A percentile compares a stretch with the other conserved stretches of the same genome.
Evolutionary conservation across 345 rosid genomes (phyloP).

Genomic region (Ceriops decandra): DNA sequence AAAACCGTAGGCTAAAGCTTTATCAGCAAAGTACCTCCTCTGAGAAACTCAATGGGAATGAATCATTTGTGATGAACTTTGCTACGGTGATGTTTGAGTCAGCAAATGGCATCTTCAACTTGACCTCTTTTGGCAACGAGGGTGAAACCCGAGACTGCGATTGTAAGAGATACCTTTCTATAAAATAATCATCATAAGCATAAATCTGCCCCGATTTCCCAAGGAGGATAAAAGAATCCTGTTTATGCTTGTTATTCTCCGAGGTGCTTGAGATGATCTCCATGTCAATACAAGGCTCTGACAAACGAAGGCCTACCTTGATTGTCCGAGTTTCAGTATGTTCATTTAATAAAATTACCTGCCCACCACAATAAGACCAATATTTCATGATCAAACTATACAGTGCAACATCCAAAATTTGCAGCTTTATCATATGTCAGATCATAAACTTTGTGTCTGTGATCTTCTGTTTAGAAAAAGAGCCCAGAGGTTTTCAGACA

Average conservation of each 20-base stretch:
- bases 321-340: conserved; percentile 68
- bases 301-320: conserved; percentile 65
- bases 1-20: background rate
- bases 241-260: conserved; percentile 62
- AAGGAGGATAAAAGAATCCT: conserved; percentile 50
- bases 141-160: conserved; percentile 69
- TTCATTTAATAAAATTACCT: conserved; percentile 73
- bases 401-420: no score
- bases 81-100: conserved; percentile 63
- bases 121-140: conserved; percentile 69
- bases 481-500: background rate
- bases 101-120: conserved; percentile 55
- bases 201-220: conserved; percentile 80
- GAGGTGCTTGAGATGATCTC: conserved; percentile 50
- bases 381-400: background rate
- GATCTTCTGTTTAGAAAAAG: conserved; percentile 4
- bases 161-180: conserved; percentile 81
- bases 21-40: conserved; percentile 53
- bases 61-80: conserved; percentile 49
- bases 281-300: conserved; percentile 78
- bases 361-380: conserved; percentile 18
- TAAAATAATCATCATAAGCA: conserved; percentile 65
- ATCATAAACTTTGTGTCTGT: background rate
- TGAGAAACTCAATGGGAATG: conserved; percentile 34
- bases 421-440: no score